Evolutionary conservation across 768 basidiomycete genomes (phyloP).

Genomic region (Dentipellis sp.): DNA sequence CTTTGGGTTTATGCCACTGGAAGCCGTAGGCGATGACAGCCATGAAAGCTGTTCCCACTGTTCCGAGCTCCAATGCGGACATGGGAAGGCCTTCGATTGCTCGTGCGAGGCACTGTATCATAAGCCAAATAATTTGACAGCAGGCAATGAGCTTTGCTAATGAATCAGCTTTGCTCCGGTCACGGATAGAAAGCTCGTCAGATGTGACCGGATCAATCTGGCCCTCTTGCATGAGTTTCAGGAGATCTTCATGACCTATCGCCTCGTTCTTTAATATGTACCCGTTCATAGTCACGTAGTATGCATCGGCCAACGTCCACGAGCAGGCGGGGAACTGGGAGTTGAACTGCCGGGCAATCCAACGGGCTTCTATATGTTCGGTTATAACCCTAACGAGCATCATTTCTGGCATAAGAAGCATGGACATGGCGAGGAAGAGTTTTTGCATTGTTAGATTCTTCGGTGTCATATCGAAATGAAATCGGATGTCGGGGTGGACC

Average conservation of each 20-base stretch:
- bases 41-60: background rate
- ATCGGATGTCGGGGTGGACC: too few relatives aligned
- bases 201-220: background rate
- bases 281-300: background rate
- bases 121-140: background rate
- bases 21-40: background rate
- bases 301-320: background rate
- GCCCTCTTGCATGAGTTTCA: background rate
- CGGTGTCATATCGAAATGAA: too few relatives aligned
- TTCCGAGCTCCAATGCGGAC: background rate
- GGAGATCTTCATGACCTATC: background rate
- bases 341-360: too few relatives aligned
- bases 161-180: background rate
- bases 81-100: background rate
- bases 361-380: too few relatives aligned
- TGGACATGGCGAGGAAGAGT: too few relatives aligned
- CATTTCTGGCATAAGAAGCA: too few relatives aligned
- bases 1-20: background rate
- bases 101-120: background rate
- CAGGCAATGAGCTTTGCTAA: background rate
- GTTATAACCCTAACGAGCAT: too few relatives aligned
- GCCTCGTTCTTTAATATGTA: background rate
- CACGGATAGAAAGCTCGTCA: background rate
- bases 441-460: too few relatives aligned
- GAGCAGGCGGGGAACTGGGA: background rate